These are phyloP conservation scores for Wickerhamomyces sp. DNA, from an alignment of 1,139 yeast genomes.

Conservation along the genomic window DNA sequence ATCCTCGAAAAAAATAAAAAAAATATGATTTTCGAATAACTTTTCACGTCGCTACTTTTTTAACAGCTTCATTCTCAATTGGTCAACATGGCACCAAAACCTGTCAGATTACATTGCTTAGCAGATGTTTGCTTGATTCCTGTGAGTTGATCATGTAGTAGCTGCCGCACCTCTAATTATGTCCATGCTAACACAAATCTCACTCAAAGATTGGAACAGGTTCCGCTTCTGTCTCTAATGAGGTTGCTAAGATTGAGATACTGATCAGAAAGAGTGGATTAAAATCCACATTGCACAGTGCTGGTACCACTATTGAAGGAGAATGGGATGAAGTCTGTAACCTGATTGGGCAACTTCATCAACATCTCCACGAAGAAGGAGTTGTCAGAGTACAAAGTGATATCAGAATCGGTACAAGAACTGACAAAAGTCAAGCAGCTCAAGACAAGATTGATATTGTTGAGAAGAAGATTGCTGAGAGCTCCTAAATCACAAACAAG, in stretches of 20 bases:
- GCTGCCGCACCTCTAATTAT: not conserved
- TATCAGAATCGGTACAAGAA: slow-evolving; percentile 75
- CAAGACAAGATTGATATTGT: slow-evolving; percentile 63
- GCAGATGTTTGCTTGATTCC: slow-evolving; percentile 86
- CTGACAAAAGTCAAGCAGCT: slow-evolving; percentile 62
- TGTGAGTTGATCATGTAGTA: slow-evolving; percentile 30
- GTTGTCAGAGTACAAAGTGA: slow-evolving; percentile 78
- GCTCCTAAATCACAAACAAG: not conserved
- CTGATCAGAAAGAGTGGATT: slow-evolving; percentile 57
- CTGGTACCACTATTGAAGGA: slow-evolving; percentile 87
- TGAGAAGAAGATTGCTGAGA: slow-evolving; percentile 40
- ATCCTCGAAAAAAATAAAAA: too few species aligned
- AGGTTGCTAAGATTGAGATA: slow-evolving; percentile 64
- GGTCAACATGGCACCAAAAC: slow-evolving; percentile 15
- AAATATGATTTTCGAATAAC: too few species aligned
- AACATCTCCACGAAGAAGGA: slow-evolving; percentile 61
- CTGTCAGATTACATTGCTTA: slow-evolving; percentile 57
- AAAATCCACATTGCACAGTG: slow-evolving; percentile 72
- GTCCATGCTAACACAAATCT: not conserved
- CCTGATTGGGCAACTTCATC: slow-evolving; percentile 75
- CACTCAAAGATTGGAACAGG: slow-evolving; percentile 64
- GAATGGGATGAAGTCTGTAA: slow-evolving; percentile 88
- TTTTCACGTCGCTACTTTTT: too few species aligned
- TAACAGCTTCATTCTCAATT: too few species aligned
- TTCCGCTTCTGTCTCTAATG: slow-evolving; percentile 73